Conservation (phyloP, 2,329 filamentous ascomycete genomes). For the Ceratocystis diversiconidia region DNA sequence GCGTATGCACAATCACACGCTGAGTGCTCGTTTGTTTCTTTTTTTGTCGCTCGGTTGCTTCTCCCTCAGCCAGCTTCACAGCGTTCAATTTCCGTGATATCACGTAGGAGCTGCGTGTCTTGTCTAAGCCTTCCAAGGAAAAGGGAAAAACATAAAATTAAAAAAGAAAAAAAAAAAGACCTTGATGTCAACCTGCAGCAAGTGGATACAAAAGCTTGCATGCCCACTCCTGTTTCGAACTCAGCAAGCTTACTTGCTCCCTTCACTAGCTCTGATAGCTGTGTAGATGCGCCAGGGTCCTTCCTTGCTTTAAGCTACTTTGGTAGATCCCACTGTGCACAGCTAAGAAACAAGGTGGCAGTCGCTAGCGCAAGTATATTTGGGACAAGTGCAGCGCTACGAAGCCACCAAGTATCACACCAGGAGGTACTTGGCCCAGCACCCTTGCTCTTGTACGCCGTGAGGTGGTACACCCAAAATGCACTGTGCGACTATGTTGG, state of each 20-base stretch:
- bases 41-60: too few relatives aligned
- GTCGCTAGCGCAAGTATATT: neutral
- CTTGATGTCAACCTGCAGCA: conserved; percentile 3
- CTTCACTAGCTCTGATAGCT: neutral
- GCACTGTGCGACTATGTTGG: conserved; percentile 2
- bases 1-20: too few relatives aligned
- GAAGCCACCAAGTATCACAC: conserved; percentile 2
- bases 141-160: too few relatives aligned
- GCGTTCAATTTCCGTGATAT: too few relatives aligned
- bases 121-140: neutral
- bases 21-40: too few relatives aligned
- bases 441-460: conserved; percentile 2
- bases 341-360: neutral
- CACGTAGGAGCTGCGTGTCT: too few relatives aligned
- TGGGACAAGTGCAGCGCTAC: neutral
- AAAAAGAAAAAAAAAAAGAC: neutral
- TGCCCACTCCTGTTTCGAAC: neutral
- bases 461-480: neutral
- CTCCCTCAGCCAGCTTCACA: too few relatives aligned
- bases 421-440: conserved; percentile 1
- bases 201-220: neutral
- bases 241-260: neutral
- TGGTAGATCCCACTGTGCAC: neutral
- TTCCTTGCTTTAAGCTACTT: neutral
- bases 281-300: neutral